phyloP scores from a whole-genome alignment of 495 filamentous ascomycete species.

The Penicillium lagena region DNA sequence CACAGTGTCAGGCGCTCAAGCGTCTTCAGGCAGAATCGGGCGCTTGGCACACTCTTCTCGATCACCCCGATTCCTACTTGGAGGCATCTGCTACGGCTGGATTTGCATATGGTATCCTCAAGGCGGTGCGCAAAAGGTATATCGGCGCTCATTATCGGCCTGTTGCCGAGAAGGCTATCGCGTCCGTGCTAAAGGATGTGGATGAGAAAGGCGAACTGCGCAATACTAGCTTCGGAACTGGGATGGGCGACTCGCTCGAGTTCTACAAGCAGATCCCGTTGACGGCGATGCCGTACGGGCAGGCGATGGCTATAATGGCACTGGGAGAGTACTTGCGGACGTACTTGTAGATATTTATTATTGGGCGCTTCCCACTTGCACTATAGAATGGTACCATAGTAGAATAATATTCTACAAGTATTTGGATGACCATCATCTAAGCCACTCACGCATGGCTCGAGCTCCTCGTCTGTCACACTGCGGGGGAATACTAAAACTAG shows the following conservation, averaged over 20 bases:
- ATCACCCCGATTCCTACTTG: conserved; percentile 55
- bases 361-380: too few species aligned
- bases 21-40: conserved; percentile 50
- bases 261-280: conserved; percentile 64
- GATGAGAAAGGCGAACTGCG: conserved; percentile 56
- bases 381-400: too few species aligned
- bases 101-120: conserved; percentile 69
- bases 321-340: neutral
- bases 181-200: conserved; percentile 53
- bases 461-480: too few species aligned
- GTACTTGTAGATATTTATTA: neutral
- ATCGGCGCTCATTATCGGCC: conserved; percentile 41
- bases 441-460: too few species aligned
- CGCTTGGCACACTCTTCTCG: conserved; percentile 63
- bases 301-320: conserved; percentile 55
- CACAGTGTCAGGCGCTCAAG: conserved; percentile 55
- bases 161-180: conserved; percentile 54
- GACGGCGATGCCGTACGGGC: conserved; percentile 73
- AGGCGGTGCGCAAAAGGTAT: conserved; percentile 61
- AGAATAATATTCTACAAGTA: too few species aligned
- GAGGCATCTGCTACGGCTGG: conserved; percentile 71
- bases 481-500: too few species aligned
- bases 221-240: conserved; percentile 68
- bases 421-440: too few species aligned
- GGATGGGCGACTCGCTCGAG: conserved; percentile 58